Base-by-base conservation (phyloP, 371 early-diverging fungal genomes). In the Chytridium lagenaria region DNA sequence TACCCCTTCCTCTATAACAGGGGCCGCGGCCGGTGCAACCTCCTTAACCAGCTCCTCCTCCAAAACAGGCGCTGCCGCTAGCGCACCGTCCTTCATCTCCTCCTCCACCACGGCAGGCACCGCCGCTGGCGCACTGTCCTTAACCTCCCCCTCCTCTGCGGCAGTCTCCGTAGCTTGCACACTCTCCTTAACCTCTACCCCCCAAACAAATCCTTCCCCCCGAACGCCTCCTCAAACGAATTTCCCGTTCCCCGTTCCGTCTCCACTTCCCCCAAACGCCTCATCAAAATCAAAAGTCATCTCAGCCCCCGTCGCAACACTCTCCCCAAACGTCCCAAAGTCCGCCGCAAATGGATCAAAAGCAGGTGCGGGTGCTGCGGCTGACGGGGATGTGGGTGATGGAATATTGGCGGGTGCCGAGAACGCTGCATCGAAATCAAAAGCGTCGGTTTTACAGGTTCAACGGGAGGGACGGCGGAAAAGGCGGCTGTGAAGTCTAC, bases 361-460 rank as follows among this genome's bases (percentile, higher is more conserved):
- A 26, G 23, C 28, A 5, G n/a, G 26, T n/a, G n/a, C n/a, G n/a
- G n/a, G n/a, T n/a, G n/a, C n/a, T 12, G 50, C 66, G 16, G 36
- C 28, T 15, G 61, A 19, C 7, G 49, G 26, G 15, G 59, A 69
- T 22, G 40, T 39, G 2, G 49, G 39, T 2, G 69, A 16, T 3
- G 59, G 0, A 22, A 39, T 51, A 12, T 31, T 50, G 57, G 50
- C 26, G 5, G 67, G 33, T 7, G 23, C 49, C 23, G n/a, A 70
- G 36, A 66, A 64, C 12, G 69, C 74, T 3, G 22, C 37, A 40
- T 70, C 67, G 39, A 71, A 69, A n/a, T 59, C 72, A 19, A 37
- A 31, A 15, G 63, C 63, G 19, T 28, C 55, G 55, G 55, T 55
- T 55, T 28, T 7, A 26, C 55, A 28, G 23, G 5, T 10, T 10